These are phyloP conservation scores for Waltiozyma sp. DNA, from an alignment of 1,139 yeast species.

Conservation along the genomic window DNA sequence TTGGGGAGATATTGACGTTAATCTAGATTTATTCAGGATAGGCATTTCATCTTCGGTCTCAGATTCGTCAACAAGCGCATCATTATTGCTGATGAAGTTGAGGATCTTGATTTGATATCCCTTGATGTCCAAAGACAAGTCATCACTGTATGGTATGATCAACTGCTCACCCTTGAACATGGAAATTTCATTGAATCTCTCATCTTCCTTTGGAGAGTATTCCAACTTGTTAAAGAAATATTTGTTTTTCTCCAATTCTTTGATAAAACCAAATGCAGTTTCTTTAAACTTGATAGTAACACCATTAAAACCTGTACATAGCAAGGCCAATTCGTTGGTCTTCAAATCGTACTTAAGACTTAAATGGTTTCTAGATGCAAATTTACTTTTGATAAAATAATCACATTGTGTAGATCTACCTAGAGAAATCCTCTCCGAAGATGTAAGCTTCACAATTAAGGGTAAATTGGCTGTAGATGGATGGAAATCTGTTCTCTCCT, in stretches of 20 bases:
- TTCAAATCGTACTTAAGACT: conserved; percentile 22
- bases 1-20: conserved; percentile 5
- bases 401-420: conserved; percentile 42
- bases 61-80: conserved; percentile 14
- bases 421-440: conserved; percentile 10
- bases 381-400: conserved; percentile 42
- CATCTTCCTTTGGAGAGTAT: conserved; percentile 12
- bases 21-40: conserved; percentile 10
- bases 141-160: conserved; percentile 41
- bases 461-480: conserved; percentile 2
- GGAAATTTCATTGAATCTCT: conserved; percentile 31
- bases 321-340: conserved; percentile 20
- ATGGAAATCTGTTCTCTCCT: not conserved
- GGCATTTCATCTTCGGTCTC: conserved; percentile 26
- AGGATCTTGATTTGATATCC: conserved; percentile 12
- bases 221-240: conserved; percentile 10
- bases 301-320: conserved; percentile 28
- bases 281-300: conserved; percentile 21
- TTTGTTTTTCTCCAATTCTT: conserved; percentile 7
- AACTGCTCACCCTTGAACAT: conserved; percentile 45
- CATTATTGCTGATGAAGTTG: conserved; percentile 10
- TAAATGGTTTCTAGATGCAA: conserved; percentile 62
- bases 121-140: conserved; percentile 47
- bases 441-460: conserved; percentile 11
- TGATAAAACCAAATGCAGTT: conserved; percentile 16